Evolutionary conservation across 345 rosid species (phyloP).

Genomic region (Aquilaria malaccensis): DNA sequence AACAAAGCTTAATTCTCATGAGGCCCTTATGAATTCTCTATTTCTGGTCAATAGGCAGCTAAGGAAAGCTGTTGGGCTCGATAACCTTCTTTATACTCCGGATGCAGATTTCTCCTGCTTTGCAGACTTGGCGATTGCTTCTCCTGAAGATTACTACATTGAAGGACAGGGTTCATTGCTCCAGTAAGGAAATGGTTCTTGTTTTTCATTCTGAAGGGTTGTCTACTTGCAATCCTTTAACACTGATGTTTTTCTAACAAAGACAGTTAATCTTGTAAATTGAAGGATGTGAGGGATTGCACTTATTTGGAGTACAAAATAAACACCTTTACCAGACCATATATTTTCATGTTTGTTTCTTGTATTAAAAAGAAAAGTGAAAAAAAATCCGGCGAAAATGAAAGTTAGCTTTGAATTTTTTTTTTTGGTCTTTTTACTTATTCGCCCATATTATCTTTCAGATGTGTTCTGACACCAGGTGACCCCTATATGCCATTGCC

Average conservation of each 20-base stretch:
- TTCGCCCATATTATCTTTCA: conserved; percentile 25
- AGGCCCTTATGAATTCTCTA: neutral
- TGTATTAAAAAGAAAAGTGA: neutral
- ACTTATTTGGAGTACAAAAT: too few relatives aligned
- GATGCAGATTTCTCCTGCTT: conserved; percentile 99
- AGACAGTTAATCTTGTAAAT: too few relatives aligned
- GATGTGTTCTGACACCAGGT: conserved; percentile 93
- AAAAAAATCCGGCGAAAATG: neutral
- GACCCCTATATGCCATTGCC: conserved; percentile 91
- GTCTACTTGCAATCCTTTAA: neutral
- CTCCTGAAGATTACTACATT: conserved; percentile 89
- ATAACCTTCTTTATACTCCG: conserved; percentile 93
- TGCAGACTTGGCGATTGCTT: conserved; percentile 85
- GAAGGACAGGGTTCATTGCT: conserved; percentile 97
- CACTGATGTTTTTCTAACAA: too few relatives aligned
- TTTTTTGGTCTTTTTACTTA: neutral
- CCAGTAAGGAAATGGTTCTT: conserved; percentile 53
- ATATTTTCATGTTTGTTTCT: neutral
- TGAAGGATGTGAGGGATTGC: too few relatives aligned
- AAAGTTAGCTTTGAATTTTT: too few relatives aligned
- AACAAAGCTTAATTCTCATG: too few relatives aligned
- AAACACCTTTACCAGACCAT: too few relatives aligned
- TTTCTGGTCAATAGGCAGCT: conserved; percentile 50
- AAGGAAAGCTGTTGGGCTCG: conserved; percentile 71
- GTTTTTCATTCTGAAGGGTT: neutral